Base-by-base conservation (phyloP, 805 yeast species). In the Kluyveromyces nonfermentans region DNA sequence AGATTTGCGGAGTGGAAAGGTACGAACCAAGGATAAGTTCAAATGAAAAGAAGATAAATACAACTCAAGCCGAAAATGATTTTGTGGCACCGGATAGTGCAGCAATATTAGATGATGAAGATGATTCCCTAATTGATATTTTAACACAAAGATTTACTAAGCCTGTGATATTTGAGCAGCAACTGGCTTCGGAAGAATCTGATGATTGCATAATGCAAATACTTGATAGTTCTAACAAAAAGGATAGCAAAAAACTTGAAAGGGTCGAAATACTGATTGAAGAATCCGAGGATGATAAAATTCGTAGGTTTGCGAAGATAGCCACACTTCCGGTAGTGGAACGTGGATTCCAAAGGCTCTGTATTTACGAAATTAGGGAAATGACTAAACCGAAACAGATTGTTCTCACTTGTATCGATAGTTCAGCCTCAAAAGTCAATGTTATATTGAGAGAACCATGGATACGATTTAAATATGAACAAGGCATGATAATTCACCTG, bases 401-500 rank as follows among this genome's bases (percentile, higher is more conserved):
- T 20, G 69, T 82, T 5, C 44, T 83, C n/a, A 68, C 72, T 5
- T 85, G 82, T 22, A 49, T 62, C 3, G 72, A 74, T 49, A 57
- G 56, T 0, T 50, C 63, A 2, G 68, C 64, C 0, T 37, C 45
- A 0, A 43, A 37, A 2, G 56, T 60, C 3, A 75, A 73, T 32
- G 55, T 84, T 0, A 64, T 81, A 1, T 67, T 83, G 0, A 59
- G 90, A 43, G 86, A 78, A 33, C 78, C 79, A 21, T 80, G 85
- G 74, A 64, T 71, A 1, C 67, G 68, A 6, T 59, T 84, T 5
- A 72, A 71, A 1, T 67, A 74, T 33, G 63, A 69, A 35, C 56
- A 56, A 1, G 72, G 71, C 5, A 89, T 83, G 56, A 69, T 83
- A 0, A 68, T 84, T 15, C 85, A 84, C 59, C 62, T 83, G 5